Base-by-base conservation (phyloP, 345 rosid genomes). In the Anacardium occidentale region DNA sequence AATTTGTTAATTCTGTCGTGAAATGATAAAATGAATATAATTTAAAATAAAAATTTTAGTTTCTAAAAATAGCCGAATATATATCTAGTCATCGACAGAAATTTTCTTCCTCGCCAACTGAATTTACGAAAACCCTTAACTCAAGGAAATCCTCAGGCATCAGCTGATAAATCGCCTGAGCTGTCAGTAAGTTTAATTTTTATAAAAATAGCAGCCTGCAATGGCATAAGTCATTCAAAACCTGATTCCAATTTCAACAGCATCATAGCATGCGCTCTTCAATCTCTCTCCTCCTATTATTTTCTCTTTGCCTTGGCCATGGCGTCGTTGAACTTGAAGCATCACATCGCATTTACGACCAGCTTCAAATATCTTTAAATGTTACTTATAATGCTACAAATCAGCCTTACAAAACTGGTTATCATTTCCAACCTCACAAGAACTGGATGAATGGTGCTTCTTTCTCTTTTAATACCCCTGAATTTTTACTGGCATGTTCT, bases 381-480 rank as follows among this genome's bases (percentile, higher is more conserved):
- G 4, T 25, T 24, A 14, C 65, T 8, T 3, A 51, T 4, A 0
- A 75, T 2, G 10, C 59, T 22, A 0, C 59, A 25, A n/a, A 47
- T 61, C 92, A 90, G 75, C 91, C 91, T 59, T 90, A 92, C 66
- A 80, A 91, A 72, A 90, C 96, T 26, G 85, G 74, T 50, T 92
- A 77, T 60, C 93, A 92, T 66, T 92, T 92, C 62, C 93, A 92
- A 63, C 91, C 94, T 42, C 81, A 85, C 72, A 85, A 83, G 72
- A 88, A 88, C 62, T 92, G 96, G 96, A 85, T 88, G 79, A 92
- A 88, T 66, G 96, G 96, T 90, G 64, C 56, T 8, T 21, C 54
- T 15, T 20, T 18, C 34, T 25, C 17, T 51, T 6, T n/a, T 45
- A 21, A 10, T 21, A 56, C 10, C 12, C 26, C 22, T 56, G 2